Conservation (phyloP, 176 grass and related monocot genomes). For the maize (Zea mays) region Zm-B73-REFERENCE-NAM-5.0 NC_050096.1:294398501-294399000, state of each 20-base stretch:
- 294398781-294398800: background rate
- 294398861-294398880: background rate
- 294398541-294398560: too few relatives aligned
- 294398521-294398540: too few relatives aligned
- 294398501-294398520: too few relatives aligned
- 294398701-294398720: background rate
- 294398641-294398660: slow-evolving; percentile 8
- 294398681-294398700: background rate
- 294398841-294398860: slow-evolving; percentile 7
- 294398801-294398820: slow-evolving; percentile 19
- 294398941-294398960: background rate
- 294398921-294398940: background rate
- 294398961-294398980: background rate
- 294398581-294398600: too few relatives aligned
- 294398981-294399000: background rate
- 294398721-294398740: background rate
- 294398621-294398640: background rate
- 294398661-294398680: slow-evolving; percentile 28
- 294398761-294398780: slow-evolving; percentile 4
- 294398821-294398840: slow-evolving; percentile 14
- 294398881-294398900: background rate
- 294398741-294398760: background rate
- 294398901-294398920: background rate
- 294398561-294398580: too few relatives aligned
- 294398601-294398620: background rate